phyloP scores from a whole-genome alignment of 1,139 yeast species.

The Pichia kudriavzevii region DNA sequence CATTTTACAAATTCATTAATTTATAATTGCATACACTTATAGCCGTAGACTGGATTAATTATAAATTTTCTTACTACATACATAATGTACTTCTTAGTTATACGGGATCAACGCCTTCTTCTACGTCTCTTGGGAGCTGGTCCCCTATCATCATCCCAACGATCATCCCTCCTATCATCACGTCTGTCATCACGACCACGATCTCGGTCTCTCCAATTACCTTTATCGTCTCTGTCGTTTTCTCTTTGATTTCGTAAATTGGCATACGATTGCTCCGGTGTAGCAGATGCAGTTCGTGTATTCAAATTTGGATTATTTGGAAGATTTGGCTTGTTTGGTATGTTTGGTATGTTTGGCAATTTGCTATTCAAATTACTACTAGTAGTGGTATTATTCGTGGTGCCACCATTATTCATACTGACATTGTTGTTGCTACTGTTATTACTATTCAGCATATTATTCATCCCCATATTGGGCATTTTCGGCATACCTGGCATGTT shows the following conservation, averaged over 20 bases:
- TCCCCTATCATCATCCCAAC: slow-evolving; percentile 20
- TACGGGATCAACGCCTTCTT: slow-evolving; percentile 9
- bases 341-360: slow-evolving; percentile 39
- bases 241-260: slow-evolving; percentile 15
- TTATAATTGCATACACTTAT: too few species aligned
- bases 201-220: slow-evolving; percentile 20
- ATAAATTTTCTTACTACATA: background rate
- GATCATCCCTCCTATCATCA: slow-evolving; percentile 17
- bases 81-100: background rate
- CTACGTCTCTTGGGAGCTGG: slow-evolving; percentile 15
- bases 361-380: too few species aligned
- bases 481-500: slow-evolving; percentile 19
- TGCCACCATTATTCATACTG: slow-evolving; percentile 37
- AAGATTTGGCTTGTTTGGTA: slow-evolving; percentile 12
- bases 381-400: too few species aligned
- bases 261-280: slow-evolving; percentile 20
- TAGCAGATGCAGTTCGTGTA: slow-evolving; percentile 21
- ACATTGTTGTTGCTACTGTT: slow-evolving; percentile 19
- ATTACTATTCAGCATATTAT: slow-evolving; percentile 21
- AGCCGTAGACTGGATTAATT: too few species aligned
- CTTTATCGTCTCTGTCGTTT: slow-evolving; percentile 7
- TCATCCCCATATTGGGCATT: slow-evolving; percentile 24
- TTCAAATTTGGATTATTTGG: background rate
- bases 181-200: slow-evolving; percentile 7
- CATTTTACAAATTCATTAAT: too few species aligned